Conservation (phyloP, 805 yeast genomes). For the Kregervanrija fluxuum region DNA sequence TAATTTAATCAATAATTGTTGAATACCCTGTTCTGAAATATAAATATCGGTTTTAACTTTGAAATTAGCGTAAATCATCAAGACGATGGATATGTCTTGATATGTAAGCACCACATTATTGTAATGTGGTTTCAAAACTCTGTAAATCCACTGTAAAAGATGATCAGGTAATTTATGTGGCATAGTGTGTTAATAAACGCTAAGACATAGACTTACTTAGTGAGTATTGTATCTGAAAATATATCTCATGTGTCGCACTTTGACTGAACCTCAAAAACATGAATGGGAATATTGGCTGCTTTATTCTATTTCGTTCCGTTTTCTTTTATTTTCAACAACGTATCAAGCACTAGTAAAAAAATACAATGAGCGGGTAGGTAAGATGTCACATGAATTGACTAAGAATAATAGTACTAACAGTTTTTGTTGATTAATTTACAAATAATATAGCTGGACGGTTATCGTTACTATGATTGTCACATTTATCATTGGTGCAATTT, state of each 20-base stretch:
- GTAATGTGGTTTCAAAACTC: slow-evolving; percentile 55
- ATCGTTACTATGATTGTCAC: slow-evolving; percentile 55
- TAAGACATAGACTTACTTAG: too few species aligned
- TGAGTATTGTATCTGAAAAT: too few species aligned
- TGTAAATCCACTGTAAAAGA: slow-evolving; percentile 46
- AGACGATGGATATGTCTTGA: slow-evolving; percentile 50
- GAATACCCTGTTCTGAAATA: slow-evolving; percentile 49
- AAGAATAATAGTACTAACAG: slow-evolving; percentile 1
- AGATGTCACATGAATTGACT: too few species aligned
- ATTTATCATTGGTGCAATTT: slow-evolving; percentile 49
- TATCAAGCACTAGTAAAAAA: too few species aligned
- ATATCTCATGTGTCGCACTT: too few species aligned
- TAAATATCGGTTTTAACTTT: slow-evolving; percentile 64
- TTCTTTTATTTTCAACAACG: too few species aligned
- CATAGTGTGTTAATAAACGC: background rate
- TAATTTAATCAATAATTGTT: slow-evolving; percentile 54
- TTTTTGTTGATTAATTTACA: background rate
- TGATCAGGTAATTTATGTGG: slow-evolving; percentile 28
- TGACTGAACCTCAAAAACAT: too few species aligned
- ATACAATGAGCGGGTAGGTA: slow-evolving; percentile 41
- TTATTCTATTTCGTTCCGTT: too few species aligned
- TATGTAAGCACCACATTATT: slow-evolving; percentile 49
- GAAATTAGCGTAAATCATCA: slow-evolving; percentile 45
- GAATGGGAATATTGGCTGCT: too few species aligned
- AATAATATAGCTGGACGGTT: slow-evolving; percentile 53